These are phyloP conservation scores for Chaetomium sp. DNA, from an alignment of 2,329 filamentous ascomycete species.

Conservation along the genomic window DNA sequence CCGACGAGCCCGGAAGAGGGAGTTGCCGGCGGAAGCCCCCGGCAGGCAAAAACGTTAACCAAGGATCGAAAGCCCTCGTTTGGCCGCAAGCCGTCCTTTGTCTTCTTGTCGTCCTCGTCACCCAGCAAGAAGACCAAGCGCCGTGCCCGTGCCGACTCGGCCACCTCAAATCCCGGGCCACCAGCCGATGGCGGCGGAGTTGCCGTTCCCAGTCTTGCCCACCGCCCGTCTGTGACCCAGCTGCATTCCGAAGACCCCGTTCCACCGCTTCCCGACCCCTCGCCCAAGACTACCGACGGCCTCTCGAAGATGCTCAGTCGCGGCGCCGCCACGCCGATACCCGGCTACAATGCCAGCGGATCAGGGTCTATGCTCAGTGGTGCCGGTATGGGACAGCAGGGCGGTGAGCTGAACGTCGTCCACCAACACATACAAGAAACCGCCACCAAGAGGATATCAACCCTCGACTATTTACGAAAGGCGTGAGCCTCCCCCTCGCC, in stretches of 20 bases:
- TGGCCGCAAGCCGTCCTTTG: constrained; percentile 55
- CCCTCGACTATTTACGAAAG: constrained; percentile 88
- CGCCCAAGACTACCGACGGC: constrained; percentile 41
- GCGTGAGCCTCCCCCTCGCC: constrained; percentile 61
- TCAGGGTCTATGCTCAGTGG: constrained; percentile 30
- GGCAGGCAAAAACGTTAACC: constrained; percentile 1
- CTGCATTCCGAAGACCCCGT: constrained; percentile 45
- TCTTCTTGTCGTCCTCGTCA: constrained; percentile 47
- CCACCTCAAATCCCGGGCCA: constrained; percentile 41
- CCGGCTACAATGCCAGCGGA: constrained; percentile 37
- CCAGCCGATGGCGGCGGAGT: constrained; percentile 33
- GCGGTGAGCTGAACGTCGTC: constrained; percentile 50
- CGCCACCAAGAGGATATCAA: constrained; percentile 89
- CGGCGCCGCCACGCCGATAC: constrained; percentile 42
- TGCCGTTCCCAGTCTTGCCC: background rate
- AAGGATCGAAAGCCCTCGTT: constrained; percentile 36
- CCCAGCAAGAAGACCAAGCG: constrained; percentile 39
- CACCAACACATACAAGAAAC: constrained; percentile 76
- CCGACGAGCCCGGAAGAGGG: constrained; percentile 43
- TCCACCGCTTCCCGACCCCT: constrained; percentile 54
- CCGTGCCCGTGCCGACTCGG: constrained; percentile 49
- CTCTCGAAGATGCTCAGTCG: constrained; percentile 51
- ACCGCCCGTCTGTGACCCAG: constrained; percentile 21
- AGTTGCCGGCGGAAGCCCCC: constrained; percentile 22
- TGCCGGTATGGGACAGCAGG: constrained; percentile 42